Percentiles rank a stretch among this genome's conserved stretches.
Evolutionary conservation across 2,329 filamentous ascomycete species (phyloP).

Genomic region (Dactylellina parvicollis): DNA sequence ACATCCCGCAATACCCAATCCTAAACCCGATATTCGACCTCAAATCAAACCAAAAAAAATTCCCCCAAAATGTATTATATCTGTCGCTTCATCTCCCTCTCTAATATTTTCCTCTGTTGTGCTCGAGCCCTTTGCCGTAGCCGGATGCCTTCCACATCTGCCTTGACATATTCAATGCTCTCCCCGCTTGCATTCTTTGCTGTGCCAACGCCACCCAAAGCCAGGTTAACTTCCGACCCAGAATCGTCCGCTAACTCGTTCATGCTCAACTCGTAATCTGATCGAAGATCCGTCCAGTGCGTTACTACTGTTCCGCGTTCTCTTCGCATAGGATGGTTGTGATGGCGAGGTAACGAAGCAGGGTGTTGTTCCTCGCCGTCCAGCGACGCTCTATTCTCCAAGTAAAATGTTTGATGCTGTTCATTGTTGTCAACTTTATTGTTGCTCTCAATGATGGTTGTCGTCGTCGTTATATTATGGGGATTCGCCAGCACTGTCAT

Average conservation of each 20-base stretch:
- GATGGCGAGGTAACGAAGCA: slow-evolving; percentile 4
- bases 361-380: slow-evolving; percentile 24
- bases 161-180: slow-evolving; percentile 29
- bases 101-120: slow-evolving; percentile 34
- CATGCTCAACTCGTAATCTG: slow-evolving; percentile 49
- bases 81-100: slow-evolving; percentile 54
- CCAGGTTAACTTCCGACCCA: slow-evolving; percentile 28
- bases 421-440: slow-evolving; percentile 28
- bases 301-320: slow-evolving; percentile 23
- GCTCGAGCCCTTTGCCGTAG: slow-evolving; percentile 33
- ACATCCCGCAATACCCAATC: too few species aligned
- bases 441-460: slow-evolving; percentile 42
- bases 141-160: slow-evolving; percentile 41
- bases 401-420: slow-evolving; percentile 33
- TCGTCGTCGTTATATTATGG: slow-evolving; percentile 13
- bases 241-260: slow-evolving; percentile 29
- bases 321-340: background rate
- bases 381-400: slow-evolving; percentile 30
- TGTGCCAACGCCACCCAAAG: slow-evolving; percentile 9
- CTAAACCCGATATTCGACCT: too few species aligned
- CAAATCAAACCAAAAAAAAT: background rate
- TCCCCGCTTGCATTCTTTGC: slow-evolving; percentile 27
- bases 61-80: slow-evolving; percentile 36
- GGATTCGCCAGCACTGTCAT: slow-evolving; percentile 27
- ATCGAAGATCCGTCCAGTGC: slow-evolving; percentile 45